Evolutionary conservation across 2,329 filamentous ascomycete species (phyloP), one percentile per base, ranked within the genome.

Genomic region (Fusarium sp.): DNA sequence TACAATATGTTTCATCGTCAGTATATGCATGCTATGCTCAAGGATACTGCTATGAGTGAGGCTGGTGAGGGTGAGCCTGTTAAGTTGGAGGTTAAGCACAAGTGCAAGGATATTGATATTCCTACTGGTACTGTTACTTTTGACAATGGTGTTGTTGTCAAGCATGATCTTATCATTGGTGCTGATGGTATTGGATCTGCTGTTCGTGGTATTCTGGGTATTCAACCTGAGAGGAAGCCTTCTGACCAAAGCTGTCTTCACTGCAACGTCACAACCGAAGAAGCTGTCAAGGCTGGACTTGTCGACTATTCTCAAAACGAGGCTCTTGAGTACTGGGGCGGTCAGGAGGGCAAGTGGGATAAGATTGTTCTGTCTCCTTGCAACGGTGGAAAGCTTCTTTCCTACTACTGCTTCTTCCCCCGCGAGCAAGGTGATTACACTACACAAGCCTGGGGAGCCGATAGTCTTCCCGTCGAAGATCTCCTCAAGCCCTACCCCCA

Each of bases 301-400:
- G 83, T 88, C 32, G 88, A 92, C 75, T 91, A 90, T 78, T 88
- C 88, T 0, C 74, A 83, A 34, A 77, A 92, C 79, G 81, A 77
- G 27, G 90, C 89, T 0, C 81, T 92, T 0, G 88, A 92, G 77
- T 92, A 91, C 81, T 92, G 90, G 90, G 90, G 90, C 27, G 90
- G 90, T 3, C 85, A 88, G 55, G 86, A 89, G 57, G 81, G 80
- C 58, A 88, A 87, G 73, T 88, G 83, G 83, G 87, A 91, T 78
- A 92, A 92, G 83, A 92, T 92, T 61, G 90, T 92, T 7, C 81
- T 92, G 3, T 91, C 89, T 0, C 89, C 90, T 7, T 92, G 90
- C 80, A 90, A 91, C 74, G 86, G 85, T 24, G 89, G 90, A 56
- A 86, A 86, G 65, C 80, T 91, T 4, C 82, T 91, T 5, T 91